Base-by-base conservation (phyloP, 352 stramenopile genomes). In the Globisporangium ultimum region DNA sequence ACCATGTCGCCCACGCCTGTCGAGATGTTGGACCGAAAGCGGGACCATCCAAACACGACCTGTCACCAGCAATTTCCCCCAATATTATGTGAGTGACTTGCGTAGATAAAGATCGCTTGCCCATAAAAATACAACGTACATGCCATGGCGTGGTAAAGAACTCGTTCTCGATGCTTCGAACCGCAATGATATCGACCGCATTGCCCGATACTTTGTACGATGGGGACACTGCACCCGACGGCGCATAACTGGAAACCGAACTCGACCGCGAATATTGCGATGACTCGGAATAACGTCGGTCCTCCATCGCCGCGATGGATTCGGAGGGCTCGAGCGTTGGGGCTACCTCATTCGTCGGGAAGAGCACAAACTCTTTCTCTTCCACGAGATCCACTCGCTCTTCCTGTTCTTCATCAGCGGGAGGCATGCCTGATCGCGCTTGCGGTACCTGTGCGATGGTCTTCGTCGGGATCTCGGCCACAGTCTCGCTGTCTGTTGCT, bases 141-240 rank as follows among this genome's bases (percentile, higher is more conserved):
- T 89, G 74, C 84, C 77, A 93, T 61, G 76, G 80, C n/a, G 76
- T 89, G 18, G 78, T 89, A 20, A 87, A 77, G 38, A 79, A 75
- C 22, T 80, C 63, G 36, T 79, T 66, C 13, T 85, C 73, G 20
- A 53, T 83, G 43, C 82, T 91, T 18, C 75, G 76, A 10, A 86
- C 84, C 13, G 80, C 78, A 32, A 93, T 81, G 67, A 93, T 86
- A 41, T 93, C 84, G 11, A 93, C 72, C 0, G 81, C 80, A 66
- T 93, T 93, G 42, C 84, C 84, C 5, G 75, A 69, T 63, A 83
- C 80, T 46, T 89, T 90, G 69, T 88, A 86, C 60, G 70, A 53
- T n/a, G 76, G 71, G 14, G 64, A 46, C 12, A 47, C 40, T 9
- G 32, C 42, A 0, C 50, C 53, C 13, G 58, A n/a, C n/a, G 18